These are phyloP conservation scores for Pilaira anomala DNA, from an alignment of 192 early-diverging fungal species.

Conservation along the genomic window DNA sequence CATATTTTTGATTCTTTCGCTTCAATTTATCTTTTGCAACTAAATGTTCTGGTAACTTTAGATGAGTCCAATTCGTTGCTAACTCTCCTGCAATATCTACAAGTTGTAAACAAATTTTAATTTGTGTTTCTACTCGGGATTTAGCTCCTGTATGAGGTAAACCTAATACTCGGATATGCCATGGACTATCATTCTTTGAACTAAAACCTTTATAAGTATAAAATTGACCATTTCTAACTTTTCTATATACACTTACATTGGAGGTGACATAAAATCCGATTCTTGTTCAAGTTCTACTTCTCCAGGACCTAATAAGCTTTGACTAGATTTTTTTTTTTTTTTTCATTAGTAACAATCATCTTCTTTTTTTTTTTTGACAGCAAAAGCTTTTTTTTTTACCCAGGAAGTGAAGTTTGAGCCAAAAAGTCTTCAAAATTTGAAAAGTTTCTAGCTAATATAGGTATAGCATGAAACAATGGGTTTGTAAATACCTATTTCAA, in stretches of 20 bases:
- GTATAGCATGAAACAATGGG: conserved; percentile 32
- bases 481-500: conserved; percentile 27
- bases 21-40: conserved; percentile 65
- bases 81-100: conserved; percentile 55
- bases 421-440: conserved; percentile 33
- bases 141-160: conserved; percentile 48
- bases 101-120: conserved; percentile 74
- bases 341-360: too few species aligned
- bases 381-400: conserved; percentile 7
- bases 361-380: background rate
- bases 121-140: conserved; percentile 83
- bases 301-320: conserved; percentile 7
- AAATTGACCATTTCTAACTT: too few species aligned
- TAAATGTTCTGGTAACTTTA: conserved; percentile 69
- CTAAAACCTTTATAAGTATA: background rate
- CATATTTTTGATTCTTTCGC: conserved; percentile 44
- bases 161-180: conserved; percentile 36
- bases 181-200: conserved; percentile 15
- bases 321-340: background rate
- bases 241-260: conserved; percentile 7
- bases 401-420: conserved; percentile 25
- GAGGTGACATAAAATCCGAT: background rate
- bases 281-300: conserved; percentile 7
- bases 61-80: conserved; percentile 66
- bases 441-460: conserved; percentile 29